Conservation (phyloP, 345 rosid genomes). For the Bruguiera sexangula region DNA sequence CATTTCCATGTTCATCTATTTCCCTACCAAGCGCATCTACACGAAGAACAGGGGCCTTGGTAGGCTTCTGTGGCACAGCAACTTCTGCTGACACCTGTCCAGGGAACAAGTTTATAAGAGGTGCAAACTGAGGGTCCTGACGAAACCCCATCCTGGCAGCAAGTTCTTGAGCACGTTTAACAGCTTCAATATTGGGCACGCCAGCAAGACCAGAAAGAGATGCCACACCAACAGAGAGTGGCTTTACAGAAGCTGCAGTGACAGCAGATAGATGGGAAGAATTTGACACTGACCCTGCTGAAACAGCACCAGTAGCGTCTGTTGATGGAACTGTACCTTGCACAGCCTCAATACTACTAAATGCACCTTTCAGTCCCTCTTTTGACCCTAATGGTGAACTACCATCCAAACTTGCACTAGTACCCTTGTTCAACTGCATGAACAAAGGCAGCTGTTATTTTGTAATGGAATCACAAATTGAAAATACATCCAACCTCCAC, state of each 20-base stretch:
- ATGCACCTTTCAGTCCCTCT: slow-evolving; percentile 19
- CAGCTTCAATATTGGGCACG: slow-evolving; percentile 66
- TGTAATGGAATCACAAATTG: neutral
- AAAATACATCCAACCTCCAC: neutral
- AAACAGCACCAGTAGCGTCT: slow-evolving; percentile 22
- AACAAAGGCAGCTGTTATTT: slow-evolving; percentile 22
- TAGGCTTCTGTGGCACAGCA: slow-evolving; percentile 67
- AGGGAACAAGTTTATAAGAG: slow-evolving; percentile 65
- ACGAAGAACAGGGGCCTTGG: slow-evolving; percentile 81
- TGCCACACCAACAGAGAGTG: slow-evolving; percentile 31
- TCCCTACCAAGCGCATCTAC: slow-evolving; percentile 94
- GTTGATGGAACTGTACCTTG: slow-evolving; percentile 28
- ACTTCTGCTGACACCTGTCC: slow-evolving; percentile 59
- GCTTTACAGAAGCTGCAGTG: slow-evolving; percentile 32
- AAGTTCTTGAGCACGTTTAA: slow-evolving; percentile 82
- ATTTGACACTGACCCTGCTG: slow-evolving; percentile 29
- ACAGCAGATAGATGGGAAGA: slow-evolving; percentile 22
- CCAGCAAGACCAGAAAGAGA: slow-evolving; percentile 40
- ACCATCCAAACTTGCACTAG: slow-evolving; percentile 40
- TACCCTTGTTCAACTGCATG: slow-evolving; percentile 52
- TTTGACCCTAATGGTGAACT: slow-evolving; percentile 17
- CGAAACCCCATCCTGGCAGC: slow-evolving; percentile 83
- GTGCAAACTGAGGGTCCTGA: slow-evolving; percentile 75
- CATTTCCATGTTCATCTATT: slow-evolving; percentile 91
- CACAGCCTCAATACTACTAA: slow-evolving; percentile 16